These are phyloP conservation scores for Phytophthora citricola DNA, from an alignment of 352 stramenopile species.

Conservation along the genomic window DNA sequence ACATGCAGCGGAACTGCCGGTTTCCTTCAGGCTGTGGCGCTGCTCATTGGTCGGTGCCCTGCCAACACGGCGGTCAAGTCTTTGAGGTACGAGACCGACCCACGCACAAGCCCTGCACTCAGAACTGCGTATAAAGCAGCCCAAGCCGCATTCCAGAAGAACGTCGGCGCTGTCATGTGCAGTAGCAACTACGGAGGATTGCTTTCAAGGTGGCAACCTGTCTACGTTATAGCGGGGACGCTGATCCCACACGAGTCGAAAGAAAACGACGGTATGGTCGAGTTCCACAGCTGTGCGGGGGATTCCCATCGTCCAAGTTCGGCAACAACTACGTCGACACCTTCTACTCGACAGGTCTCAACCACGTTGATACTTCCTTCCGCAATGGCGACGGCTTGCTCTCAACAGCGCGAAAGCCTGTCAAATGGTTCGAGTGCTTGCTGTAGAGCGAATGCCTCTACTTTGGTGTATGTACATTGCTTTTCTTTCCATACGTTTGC, in stretches of 20 bases:
- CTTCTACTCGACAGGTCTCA: constrained; percentile 31
- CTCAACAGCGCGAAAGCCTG: constrained; percentile 41
- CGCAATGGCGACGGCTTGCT: constrained; percentile 48
- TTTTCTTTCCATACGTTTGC: too few relatives aligned
- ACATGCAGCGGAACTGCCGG: background rate
- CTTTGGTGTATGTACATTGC: too few relatives aligned
- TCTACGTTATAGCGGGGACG: constrained; percentile 16
- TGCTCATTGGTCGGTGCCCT: constrained; percentile 12
- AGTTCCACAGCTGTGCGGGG: constrained; percentile 33
- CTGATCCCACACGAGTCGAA: constrained; percentile 38
- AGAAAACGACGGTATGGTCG: constrained; percentile 41
- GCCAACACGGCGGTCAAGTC: constrained; percentile 24
- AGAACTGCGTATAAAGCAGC: background rate
- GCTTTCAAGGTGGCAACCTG: constrained; percentile 23
- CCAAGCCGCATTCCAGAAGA: background rate
- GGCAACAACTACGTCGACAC: background rate
- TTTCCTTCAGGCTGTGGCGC: background rate
- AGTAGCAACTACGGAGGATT: constrained; percentile 39
- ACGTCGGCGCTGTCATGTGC: constrained; percentile 37
- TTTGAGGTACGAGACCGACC: constrained; percentile 33
- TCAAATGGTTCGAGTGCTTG: constrained; percentile 54
- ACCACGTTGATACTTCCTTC: constrained; percentile 54
- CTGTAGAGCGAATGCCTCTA: background rate
- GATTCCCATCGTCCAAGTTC: background rate
- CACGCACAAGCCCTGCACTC: constrained; percentile 12